Percentiles rank a stretch among this genome's conserved stretches.
Evolutionary conservation across 2,329 filamentous ascomycete species (phyloP).

Genomic region (Fusarium mangiferae): DNA sequence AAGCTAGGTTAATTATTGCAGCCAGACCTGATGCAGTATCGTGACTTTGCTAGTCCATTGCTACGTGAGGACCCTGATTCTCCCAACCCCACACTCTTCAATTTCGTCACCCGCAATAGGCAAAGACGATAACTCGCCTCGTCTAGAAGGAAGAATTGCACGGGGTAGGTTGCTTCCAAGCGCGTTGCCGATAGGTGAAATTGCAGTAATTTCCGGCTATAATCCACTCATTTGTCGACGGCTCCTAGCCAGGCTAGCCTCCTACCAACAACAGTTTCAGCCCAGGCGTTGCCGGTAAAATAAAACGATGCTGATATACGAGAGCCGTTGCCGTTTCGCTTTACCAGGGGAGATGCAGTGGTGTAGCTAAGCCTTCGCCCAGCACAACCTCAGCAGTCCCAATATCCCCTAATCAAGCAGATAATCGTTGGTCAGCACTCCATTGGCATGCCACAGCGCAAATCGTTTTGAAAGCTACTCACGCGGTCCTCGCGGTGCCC

Average conservation of each 20-base stretch:
- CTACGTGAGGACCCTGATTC: slow-evolving; percentile 29
- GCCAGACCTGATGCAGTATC: slow-evolving; percentile 18
- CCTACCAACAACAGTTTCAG: neutral
- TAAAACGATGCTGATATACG: neutral
- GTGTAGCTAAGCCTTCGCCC: slow-evolving; percentile 69
- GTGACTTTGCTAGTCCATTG: slow-evolving; percentile 27
- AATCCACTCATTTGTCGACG: neutral
- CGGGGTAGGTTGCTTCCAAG: slow-evolving; percentile 1
- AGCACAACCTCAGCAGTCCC: slow-evolving; percentile 73
- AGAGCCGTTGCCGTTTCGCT: neutral
- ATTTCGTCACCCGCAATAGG: neutral
- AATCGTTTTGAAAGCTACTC: slow-evolving; percentile 46
- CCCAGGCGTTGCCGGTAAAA: neutral
- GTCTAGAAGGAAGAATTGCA: slow-evolving; percentile 6
- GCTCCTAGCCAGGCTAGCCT: neutral
- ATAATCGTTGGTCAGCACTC: slow-evolving; percentile 16
- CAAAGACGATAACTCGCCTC: slow-evolving; percentile 21
- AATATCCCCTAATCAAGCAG: slow-evolving; percentile 64
- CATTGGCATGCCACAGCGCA: neutral
- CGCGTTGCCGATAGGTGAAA: slow-evolving; percentile 13
- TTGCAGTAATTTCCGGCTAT: slow-evolving; percentile 32
- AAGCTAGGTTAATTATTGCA: slow-evolving; percentile 2
- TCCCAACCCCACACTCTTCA: slow-evolving; percentile 33
- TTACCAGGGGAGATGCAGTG: slow-evolving; percentile 74
- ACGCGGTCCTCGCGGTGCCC: slow-evolving; percentile 77